These are phyloP conservation scores for Alternaria arborescens DNA, from an alignment of 2,329 filamentous ascomycete species.

Conservation along the genomic window DNA sequence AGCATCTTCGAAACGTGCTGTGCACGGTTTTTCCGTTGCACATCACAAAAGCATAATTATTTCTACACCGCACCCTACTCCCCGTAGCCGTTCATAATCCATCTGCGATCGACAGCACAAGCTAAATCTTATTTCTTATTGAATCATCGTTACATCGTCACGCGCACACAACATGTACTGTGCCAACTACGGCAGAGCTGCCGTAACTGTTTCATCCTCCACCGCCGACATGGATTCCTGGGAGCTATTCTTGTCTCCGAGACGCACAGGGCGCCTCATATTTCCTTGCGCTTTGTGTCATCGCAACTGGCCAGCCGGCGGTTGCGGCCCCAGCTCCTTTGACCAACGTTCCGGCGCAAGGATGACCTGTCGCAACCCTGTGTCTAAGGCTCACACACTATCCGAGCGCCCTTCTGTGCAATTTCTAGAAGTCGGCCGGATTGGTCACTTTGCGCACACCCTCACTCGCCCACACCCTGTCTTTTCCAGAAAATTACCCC, in stretches of 20 bases:
- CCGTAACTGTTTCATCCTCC: slow-evolving; percentile 46
- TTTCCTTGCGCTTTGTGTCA: slow-evolving; percentile 34
- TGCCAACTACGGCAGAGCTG: slow-evolving; percentile 38
- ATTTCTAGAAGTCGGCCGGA: slow-evolving; percentile 47
- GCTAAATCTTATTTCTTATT: slow-evolving; percentile 9
- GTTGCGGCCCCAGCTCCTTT: slow-evolving; percentile 42
- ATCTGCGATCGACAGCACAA: slow-evolving; percentile 1
- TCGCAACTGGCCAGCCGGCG: slow-evolving; percentile 38
- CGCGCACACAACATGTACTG: slow-evolving; percentile 13
- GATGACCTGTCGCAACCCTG: slow-evolving; percentile 39
- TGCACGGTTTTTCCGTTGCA: slow-evolving; percentile 14
- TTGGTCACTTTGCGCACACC: slow-evolving; percentile 33
- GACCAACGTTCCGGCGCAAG: slow-evolving; percentile 40
- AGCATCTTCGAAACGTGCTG: slow-evolving; percentile 11
- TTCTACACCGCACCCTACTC: not conserved
- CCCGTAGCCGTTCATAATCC: not conserved
- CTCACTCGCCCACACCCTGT: slow-evolving; percentile 40
- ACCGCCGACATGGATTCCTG: slow-evolving; percentile 30
- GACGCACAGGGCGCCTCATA: slow-evolving; percentile 42
- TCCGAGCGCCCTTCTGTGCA: slow-evolving; percentile 47
- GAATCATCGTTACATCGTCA: not conserved
- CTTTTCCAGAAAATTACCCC: slow-evolving; percentile 52
- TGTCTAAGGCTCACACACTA: slow-evolving; percentile 32
- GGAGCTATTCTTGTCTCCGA: slow-evolving; percentile 43
- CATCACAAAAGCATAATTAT: slow-evolving; percentile 13